These are phyloP conservation scores for Magnolia changhungtana DNA, from an alignment of 164 flowering plant species.

Conservation along the genomic window DNA sequence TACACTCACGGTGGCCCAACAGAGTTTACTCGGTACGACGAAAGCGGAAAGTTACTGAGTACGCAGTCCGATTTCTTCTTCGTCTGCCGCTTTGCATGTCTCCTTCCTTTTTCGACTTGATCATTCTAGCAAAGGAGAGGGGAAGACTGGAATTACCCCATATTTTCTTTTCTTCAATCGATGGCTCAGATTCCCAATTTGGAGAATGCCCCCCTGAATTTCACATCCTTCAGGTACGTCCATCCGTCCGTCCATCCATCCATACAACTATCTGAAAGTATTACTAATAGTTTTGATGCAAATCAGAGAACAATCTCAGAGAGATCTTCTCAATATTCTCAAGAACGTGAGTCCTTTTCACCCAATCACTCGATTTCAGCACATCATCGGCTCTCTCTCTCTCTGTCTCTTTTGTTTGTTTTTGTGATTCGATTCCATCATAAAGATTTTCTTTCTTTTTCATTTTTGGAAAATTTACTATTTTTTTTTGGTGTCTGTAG, in stretches of 20 bases:
- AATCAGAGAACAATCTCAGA: slow-evolving; percentile 80
- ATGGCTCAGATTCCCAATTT: slow-evolving; percentile 93
- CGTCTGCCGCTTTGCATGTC: too few relatives aligned
- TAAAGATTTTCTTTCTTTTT: not conserved
- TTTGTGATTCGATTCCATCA: not conserved
- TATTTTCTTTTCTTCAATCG: not conserved
- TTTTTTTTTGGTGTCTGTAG: slow-evolving; percentile 22
- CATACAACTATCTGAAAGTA: not conserved
- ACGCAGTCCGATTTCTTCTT: too few relatives aligned
- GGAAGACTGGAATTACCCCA: too few relatives aligned
- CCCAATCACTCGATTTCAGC: not conserved
- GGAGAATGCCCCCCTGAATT: slow-evolving; percentile 77
- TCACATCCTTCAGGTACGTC: slow-evolving; percentile 60
- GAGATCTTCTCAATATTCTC: slow-evolving; percentile 75
- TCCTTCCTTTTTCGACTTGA: too few relatives aligned
- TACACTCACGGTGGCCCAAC: too few relatives aligned
- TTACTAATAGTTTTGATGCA: not conserved
- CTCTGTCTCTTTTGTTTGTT: not conserved
- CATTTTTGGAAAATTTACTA: not conserved
- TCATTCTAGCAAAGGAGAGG: too few relatives aligned
- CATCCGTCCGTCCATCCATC: not conserved
- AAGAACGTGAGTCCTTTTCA: slow-evolving; percentile 51
- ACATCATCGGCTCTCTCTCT: too few relatives aligned
- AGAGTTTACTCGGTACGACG: too few relatives aligned
- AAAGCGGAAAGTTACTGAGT: too few relatives aligned